Evolutionary conservation across 257 asterid genomes (phyloP).

Genomic region (Solanum microdontum): DNA sequence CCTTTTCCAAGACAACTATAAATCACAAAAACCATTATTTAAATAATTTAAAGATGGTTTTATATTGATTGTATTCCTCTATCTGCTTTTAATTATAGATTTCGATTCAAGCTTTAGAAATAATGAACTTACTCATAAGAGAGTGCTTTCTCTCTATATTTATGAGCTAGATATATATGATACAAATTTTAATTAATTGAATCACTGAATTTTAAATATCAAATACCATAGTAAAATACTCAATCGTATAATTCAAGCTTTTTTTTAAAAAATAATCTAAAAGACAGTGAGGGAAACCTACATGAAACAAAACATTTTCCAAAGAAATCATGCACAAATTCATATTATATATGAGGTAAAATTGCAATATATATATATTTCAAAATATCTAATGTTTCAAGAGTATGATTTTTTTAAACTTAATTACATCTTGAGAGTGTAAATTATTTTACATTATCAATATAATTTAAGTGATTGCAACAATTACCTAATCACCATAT

Average conservation of each 20-base stretch:
- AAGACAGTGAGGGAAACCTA: not conserved
- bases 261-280: not conserved
- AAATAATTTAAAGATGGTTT: not conserved
- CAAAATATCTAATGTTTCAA: not conserved
- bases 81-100: not conserved
- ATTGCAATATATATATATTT: not conserved
- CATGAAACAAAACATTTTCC: not conserved
- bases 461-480: too few relatives aligned
- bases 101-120: rapidly evolving
- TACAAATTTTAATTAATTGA: not conserved
- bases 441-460: not conserved
- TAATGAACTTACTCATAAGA: not conserved
- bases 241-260: too few relatives aligned
- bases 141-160: not conserved
- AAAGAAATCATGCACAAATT: not conserved
- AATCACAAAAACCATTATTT: not conserved
- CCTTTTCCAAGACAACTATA: not conserved
- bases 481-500: not conserved
- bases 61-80: not conserved
- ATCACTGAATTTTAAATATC: too few relatives aligned
- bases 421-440: too few relatives aligned
- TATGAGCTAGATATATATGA: not conserved
- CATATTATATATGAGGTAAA: not conserved
- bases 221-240: too few relatives aligned
- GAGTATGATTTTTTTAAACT: too few relatives aligned